Percentiles rank a stretch among this genome's conserved stretches.
phyloP scores from a whole-genome alignment of 768 basidiomycete genomes.

The Sutorius australiensis region DNA sequence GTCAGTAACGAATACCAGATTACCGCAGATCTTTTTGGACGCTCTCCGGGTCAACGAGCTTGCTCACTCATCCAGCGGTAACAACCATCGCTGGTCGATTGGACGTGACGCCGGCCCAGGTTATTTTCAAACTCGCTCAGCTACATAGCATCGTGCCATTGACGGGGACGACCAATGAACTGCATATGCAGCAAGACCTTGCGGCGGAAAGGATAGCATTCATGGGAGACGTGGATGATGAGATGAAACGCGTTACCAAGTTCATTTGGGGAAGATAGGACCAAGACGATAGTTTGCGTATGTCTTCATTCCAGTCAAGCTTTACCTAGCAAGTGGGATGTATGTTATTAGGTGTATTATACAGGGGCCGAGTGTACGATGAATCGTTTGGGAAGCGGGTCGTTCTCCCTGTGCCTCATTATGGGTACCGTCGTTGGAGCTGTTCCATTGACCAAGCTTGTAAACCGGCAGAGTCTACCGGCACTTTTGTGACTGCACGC shows the following conservation, averaged over 20 bases:
- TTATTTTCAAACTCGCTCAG: conserved; percentile 67
- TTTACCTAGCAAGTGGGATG: conserved; percentile 1
- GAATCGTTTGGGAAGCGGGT: not conserved
- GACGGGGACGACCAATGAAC: conserved; percentile 65
- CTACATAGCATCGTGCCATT: conserved; percentile 64
- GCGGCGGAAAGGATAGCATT: conserved; percentile 38
- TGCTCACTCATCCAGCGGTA: conserved; percentile 50
- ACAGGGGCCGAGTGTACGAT: not conserved
- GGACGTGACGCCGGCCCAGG: conserved; percentile 59
- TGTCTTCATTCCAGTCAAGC: not conserved
- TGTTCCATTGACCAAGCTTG: conserved; percentile 25
- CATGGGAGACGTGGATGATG: conserved; percentile 26
- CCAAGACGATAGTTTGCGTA: not conserved
- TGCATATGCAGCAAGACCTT: conserved; percentile 68
- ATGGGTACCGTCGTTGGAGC: conserved; percentile 21
- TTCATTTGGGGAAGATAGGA: conserved; percentile 30
- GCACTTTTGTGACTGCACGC: conserved; percentile 23
- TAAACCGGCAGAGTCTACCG: conserved; percentile 6
- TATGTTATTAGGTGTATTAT: conserved; percentile 7
- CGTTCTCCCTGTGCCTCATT: not conserved
- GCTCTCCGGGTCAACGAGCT: conserved; percentile 66
- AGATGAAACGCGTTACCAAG: conserved; percentile 22
- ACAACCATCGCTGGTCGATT: conserved; percentile 42
- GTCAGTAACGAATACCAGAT: not conserved
- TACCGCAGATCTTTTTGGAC: conserved; percentile 79